Conservation (phyloP, 1,139 yeast species). For the Meyerozyma sp. region DNA sequence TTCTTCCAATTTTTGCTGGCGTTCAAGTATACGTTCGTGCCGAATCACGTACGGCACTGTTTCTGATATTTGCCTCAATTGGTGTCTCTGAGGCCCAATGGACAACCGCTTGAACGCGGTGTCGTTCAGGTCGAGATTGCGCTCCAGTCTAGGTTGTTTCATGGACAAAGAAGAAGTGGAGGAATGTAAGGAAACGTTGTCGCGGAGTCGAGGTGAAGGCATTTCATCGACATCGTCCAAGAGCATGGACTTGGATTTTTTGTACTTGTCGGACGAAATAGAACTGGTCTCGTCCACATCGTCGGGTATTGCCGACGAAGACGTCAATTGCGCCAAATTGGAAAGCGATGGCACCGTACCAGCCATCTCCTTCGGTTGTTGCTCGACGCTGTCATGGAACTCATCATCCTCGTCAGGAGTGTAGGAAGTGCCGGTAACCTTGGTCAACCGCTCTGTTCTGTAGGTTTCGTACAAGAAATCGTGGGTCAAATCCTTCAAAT, state of each 20-base stretch:
- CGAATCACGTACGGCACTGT: slow-evolving; percentile 76
- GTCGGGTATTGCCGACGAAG: slow-evolving; percentile 11
- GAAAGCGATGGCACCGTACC: slow-evolving; percentile 56
- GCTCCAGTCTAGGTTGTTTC: slow-evolving; percentile 5
- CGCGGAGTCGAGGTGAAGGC: slow-evolving; percentile 28
- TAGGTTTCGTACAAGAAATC: slow-evolving; percentile 88
- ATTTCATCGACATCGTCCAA: slow-evolving; percentile 25
- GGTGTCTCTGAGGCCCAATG: slow-evolving; percentile 57
- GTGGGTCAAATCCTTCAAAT: slow-evolving; percentile 88
- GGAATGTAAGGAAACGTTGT: slow-evolving; percentile 25
- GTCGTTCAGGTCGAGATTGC: slow-evolving; percentile 34
- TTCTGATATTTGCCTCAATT: slow-evolving; percentile 70
- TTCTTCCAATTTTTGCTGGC: slow-evolving; percentile 74
- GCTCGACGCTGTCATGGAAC: slow-evolving; percentile 29
- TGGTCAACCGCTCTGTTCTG: slow-evolving; percentile 77
- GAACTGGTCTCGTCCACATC: slow-evolving; percentile 14
- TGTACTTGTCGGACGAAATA: slow-evolving; percentile 19
- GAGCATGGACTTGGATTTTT: slow-evolving; percentile 31
- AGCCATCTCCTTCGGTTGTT: slow-evolving; percentile 8
- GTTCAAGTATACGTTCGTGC: slow-evolving; percentile 68
- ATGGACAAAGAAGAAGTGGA: slow-evolving; percentile 27
- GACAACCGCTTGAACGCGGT: slow-evolving; percentile 53
- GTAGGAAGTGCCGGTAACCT: slow-evolving; percentile 30
- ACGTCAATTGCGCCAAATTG: slow-evolving; percentile 56
- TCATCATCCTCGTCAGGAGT: slow-evolving; percentile 19